Percentiles rank a stretch among this genome's conserved stretches.
Conservation (phyloP, 805 yeast species). For the Dipodascus albidus region DNA sequence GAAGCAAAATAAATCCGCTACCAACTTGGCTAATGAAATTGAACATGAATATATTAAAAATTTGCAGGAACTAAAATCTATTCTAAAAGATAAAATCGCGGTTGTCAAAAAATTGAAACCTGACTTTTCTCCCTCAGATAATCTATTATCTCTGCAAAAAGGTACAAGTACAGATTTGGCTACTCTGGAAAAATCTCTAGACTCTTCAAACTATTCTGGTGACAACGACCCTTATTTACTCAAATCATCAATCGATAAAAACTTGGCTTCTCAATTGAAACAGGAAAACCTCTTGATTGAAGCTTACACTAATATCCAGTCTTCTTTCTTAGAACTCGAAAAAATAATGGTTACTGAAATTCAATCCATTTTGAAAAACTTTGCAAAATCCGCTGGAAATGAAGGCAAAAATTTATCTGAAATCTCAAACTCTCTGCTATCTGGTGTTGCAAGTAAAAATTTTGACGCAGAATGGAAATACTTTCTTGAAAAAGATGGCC, state of each 20-base stretch:
- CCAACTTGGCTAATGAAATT: constrained; percentile 47
- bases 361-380: constrained; percentile 67
- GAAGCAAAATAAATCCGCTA: constrained; percentile 45
- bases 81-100: constrained; percentile 68
- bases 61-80: constrained; percentile 51
- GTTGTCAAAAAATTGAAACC: constrained; percentile 74
- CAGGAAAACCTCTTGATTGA: constrained; percentile 85
- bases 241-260: constrained; percentile 60
- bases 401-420: constrained; percentile 20
- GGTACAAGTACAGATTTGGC: constrained; percentile 48
- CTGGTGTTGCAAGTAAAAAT: constrained; percentile 66
- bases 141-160: constrained; percentile 55
- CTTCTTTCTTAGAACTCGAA: constrained; percentile 79
- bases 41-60: constrained; percentile 51
- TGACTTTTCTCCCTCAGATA: constrained; percentile 65
- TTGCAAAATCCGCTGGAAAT: constrained; percentile 52
- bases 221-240: constrained; percentile 75
- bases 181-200: constrained; percentile 50
- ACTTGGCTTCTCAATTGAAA: constrained; percentile 60
- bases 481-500: constrained; percentile 57
- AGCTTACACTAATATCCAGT: constrained; percentile 77
- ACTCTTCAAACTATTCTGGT: constrained; percentile 41
- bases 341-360: constrained; percentile 78
- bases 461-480: constrained; percentile 83
- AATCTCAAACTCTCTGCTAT: constrained; percentile 61